Percentiles rank a stretch among this genome's conserved stretches.
Conservation (phyloP, 2,329 filamentous ascomycete genomes). For the Uncinocarpus reesii region DNA sequence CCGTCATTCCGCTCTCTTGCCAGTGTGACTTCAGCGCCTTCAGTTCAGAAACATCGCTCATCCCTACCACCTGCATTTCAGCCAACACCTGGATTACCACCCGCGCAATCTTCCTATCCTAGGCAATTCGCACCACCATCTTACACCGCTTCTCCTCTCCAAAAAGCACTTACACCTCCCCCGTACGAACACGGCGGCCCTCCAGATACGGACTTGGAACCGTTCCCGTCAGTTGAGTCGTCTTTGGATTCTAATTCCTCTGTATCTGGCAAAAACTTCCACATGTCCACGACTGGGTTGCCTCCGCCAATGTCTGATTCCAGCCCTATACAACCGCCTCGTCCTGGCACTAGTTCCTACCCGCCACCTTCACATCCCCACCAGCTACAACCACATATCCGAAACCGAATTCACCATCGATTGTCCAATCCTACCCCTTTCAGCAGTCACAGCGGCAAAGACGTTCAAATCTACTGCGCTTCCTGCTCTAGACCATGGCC, state of each 20-base stretch:
- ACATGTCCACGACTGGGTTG: constrained; percentile 56
- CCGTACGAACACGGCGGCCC: constrained; percentile 47
- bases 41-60: constrained; percentile 42
- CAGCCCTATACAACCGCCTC: constrained; percentile 39
- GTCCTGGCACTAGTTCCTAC: constrained; percentile 32
- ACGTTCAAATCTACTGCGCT: constrained; percentile 83
- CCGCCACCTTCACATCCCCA: constrained; percentile 25
- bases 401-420: constrained; percentile 36
- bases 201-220: constrained; percentile 53
- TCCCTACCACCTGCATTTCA: constrained; percentile 53
- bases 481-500: constrained; percentile 69
- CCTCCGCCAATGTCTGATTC: constrained; percentile 59
- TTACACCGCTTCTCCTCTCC: constrained; percentile 82
- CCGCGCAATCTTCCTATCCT: constrained; percentile 27
- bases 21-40: constrained; percentile 31
- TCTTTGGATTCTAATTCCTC: constrained; percentile 48
- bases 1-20: constrained; percentile 33
- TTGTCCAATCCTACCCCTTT: constrained; percentile 46
- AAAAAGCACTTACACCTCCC: constrained; percentile 81
- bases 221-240: constrained; percentile 84
- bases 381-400: constrained; percentile 25
- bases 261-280: constrained; percentile 54
- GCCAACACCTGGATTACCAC: constrained; percentile 36
- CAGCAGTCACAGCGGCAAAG: constrained; percentile 27
- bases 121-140: constrained; percentile 37